These are phyloP conservation scores for Clathrospora elynae DNA, from an alignment of 2,329 filamentous ascomycete genomes.

Conservation along the genomic window DNA sequence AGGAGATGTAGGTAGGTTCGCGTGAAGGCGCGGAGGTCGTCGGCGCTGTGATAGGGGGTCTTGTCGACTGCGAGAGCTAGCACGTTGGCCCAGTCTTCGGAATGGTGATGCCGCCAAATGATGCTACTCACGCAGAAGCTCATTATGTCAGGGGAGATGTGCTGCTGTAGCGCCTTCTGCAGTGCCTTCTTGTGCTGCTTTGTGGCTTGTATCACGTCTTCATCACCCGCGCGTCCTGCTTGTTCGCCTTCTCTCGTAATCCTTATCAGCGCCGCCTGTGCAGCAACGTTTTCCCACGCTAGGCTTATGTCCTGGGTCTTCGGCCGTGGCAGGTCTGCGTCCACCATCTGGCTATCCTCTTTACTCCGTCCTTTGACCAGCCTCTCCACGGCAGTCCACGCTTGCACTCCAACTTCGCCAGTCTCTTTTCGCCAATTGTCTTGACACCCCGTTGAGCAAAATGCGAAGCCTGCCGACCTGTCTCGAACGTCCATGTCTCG, in stretches of 20 bases:
- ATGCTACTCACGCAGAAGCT: constrained; percentile 51
- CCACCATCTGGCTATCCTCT: constrained; percentile 45
- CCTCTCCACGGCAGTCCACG: constrained; percentile 44
- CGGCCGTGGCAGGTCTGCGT: constrained; percentile 36
- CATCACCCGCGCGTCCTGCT: neutral
- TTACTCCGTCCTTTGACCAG: constrained; percentile 39
- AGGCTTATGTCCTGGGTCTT: constrained; percentile 31
- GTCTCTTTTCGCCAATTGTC: constrained; percentile 41
- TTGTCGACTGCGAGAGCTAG: constrained; percentile 49
- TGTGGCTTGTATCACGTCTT: constrained; percentile 24
- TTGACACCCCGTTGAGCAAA: constrained; percentile 49
- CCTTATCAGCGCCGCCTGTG: constrained; percentile 37
- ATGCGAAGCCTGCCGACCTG: constrained; percentile 49
- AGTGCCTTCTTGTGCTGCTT: constrained; percentile 43
- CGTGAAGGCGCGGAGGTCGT: constrained; percentile 49
- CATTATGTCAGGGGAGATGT: constrained; percentile 48
- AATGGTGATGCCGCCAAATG: constrained; percentile 39
- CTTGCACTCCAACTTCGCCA: constrained; percentile 36
- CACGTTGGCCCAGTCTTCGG: constrained; percentile 40
- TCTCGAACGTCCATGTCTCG: constrained; percentile 49
- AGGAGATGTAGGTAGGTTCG: constrained; percentile 52
- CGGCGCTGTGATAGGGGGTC: constrained; percentile 49
- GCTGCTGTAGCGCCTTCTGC: constrained; percentile 36
- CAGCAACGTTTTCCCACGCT: constrained; percentile 34
- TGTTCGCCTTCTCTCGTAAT: constrained; percentile 25